phyloP scores from a whole-genome alignment of 2,329 filamentous ascomycete genomes.

The Arthrocladium fulminans region DNA sequence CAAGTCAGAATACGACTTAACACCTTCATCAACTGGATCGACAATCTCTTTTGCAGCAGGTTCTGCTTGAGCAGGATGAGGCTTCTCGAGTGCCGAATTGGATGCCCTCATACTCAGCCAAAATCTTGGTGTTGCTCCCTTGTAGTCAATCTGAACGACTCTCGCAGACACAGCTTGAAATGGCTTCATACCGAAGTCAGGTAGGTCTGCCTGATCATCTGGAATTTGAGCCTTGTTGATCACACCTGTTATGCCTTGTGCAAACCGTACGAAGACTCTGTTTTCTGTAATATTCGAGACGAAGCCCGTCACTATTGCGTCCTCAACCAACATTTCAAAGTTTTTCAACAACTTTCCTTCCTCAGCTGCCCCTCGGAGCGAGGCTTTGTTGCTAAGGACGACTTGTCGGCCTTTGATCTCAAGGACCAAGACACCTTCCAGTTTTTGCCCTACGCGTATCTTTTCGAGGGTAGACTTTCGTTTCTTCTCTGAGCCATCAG shows the following conservation, averaged over 20 bases:
- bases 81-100: conserved; percentile 34
- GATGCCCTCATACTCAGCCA: conserved; percentile 51
- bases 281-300: conserved; percentile 74
- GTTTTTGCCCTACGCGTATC: conserved; percentile 71
- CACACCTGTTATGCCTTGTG: conserved; percentile 64
- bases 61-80: conserved; percentile 19
- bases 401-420: conserved; percentile 71
- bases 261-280: conserved; percentile 83
- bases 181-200: conserved; percentile 70
- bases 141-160: conserved; percentile 62
- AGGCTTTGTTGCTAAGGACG: conserved; percentile 72
- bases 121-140: conserved; percentile 54
- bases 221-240: conserved; percentile 71
- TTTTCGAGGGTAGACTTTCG: conserved; percentile 68
- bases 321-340: conserved; percentile 63
- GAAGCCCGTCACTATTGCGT: conserved; percentile 64
- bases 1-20: conserved; percentile 61
- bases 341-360: conserved; percentile 60
- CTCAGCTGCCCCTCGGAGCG: conserved; percentile 65
- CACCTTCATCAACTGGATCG: conserved; percentile 57
- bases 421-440: conserved; percentile 76
- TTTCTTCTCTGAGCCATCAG: conserved; percentile 75
- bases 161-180: conserved; percentile 66
- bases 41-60: conserved; percentile 31
- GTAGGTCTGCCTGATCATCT: conserved; percentile 56